Conservation (phyloP, 768 basidiomycete genomes). For the Suillus sp. region DNA sequence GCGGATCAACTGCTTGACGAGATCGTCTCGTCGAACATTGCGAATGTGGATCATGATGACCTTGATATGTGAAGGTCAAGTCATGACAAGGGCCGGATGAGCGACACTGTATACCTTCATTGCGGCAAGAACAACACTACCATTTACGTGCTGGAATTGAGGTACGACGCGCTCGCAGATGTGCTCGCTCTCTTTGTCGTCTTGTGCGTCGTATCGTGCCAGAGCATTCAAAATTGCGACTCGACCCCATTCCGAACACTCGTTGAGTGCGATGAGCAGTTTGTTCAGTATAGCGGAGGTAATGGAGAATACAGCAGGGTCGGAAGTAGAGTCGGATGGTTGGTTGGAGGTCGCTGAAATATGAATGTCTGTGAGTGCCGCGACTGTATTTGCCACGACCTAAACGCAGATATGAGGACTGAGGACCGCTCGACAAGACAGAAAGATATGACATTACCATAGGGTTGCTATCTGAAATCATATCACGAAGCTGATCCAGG, state of each 20-base stretch:
- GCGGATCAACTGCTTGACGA: slow-evolving; percentile 80
- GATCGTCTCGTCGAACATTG: slow-evolving; percentile 75
- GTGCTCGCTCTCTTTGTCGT: slow-evolving; percentile 96
- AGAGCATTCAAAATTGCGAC: slow-evolving; percentile 90
- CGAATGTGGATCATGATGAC: slow-evolving; percentile 99
- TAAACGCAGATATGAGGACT: slow-evolving; percentile 32
- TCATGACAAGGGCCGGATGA: neutral
- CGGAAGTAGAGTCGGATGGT: slow-evolving; percentile 53
- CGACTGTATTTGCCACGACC: slow-evolving; percentile 97
- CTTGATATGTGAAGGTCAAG: slow-evolving; percentile 38
- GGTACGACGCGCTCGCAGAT: slow-evolving; percentile 98
- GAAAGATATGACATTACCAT: slow-evolving; percentile 63
- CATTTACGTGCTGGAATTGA: slow-evolving; percentile 97
- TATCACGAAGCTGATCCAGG: slow-evolving; percentile 82
- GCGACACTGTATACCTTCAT: slow-evolving; percentile 65
- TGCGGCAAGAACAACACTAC: slow-evolving; percentile 94
- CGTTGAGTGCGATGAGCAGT: slow-evolving; percentile 92
- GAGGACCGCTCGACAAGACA: neutral
- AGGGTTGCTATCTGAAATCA: slow-evolving; percentile 95
- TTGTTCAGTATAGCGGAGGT: slow-evolving; percentile 84
- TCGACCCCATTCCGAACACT: slow-evolving; percentile 99
- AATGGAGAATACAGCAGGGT: slow-evolving; percentile 76
- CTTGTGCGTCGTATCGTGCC: slow-evolving; percentile 77
- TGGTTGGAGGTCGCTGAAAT: slow-evolving; percentile 56
- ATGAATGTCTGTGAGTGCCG: slow-evolving; percentile 92